Base-by-base conservation (phyloP, 1,284 basidiomycete genomes). In the Ustilago loliicola region DNA sequence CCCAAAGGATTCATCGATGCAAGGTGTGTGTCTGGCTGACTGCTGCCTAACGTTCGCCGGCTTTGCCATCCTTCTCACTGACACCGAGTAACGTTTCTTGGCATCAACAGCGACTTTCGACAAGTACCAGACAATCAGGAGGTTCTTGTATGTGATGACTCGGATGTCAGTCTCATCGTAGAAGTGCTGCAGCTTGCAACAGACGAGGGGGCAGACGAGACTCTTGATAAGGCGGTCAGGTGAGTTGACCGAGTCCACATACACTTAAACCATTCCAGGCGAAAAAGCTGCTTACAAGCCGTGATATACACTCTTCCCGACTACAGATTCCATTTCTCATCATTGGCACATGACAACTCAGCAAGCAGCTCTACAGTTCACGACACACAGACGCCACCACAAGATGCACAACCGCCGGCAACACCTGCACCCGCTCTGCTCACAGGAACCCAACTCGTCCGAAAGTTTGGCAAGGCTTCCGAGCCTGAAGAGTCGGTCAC, bases 101-200 rank as follows among this genome's bases (percentile, higher is more conserved):
- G 30, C 61, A 21, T 68, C 23, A 50, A 50, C 86, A 98, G 96
- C 71, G 90, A 92, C 76, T 77, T 97, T 2, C 94, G 96, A 69
- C 94, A 98, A 88, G 90, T 99, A 13, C 96, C 97, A n/a, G 93
- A 99, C 86, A 95, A 91, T 15, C 96, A 99, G 87, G 97, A 99
- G 86, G 96, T 98, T 51, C 93, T 95, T 86, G 87, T 98, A 45
- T 92, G 92, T 57, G 89, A 90, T 2, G 87, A 91, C 58, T 91
- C 91, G 7, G 89, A 91, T 71, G 88, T 92, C 75, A 94, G 93
- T 81, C 89, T 96, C 71, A 91, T 99, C 66, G 87, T 98, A 27
- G 97, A 99, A 86, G 90, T 98, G 21, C 88, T 99, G 9, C 88
- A 94, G 86, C 88, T 90, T 52, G 92, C 96, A 53, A 90, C 91